Evolutionary conservation across 1,284 basidiomycete genomes (phyloP), one percentile per base, ranked within the genome.

Genomic region (Wallemia ichthyophaga): DNA sequence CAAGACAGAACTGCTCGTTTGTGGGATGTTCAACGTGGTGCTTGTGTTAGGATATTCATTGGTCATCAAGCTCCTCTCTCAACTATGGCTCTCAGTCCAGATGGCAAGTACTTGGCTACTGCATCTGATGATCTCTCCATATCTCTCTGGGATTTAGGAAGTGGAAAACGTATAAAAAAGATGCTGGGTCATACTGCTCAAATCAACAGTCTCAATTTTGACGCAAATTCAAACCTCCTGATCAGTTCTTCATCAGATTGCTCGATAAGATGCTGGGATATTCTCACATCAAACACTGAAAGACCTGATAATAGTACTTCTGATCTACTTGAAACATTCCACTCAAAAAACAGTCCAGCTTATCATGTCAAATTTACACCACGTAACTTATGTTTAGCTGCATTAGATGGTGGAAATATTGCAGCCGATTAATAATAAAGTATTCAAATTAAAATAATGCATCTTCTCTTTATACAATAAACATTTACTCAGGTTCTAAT

Each of bases 11-110:
- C 91, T 2, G 87, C 88, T 62, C 79, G 94, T 55, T 71, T 99
- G 33, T 99, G 94, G 94, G 94, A 99, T 67, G 86, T 95, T n/a
- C 94, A 98, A 66, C 80, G 83, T 27, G 94, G 94, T 2, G 77
- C 81, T 1, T 94, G 88, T 69, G 81, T 98, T 2, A 80, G 94
- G 11, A 83, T 98, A 23, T 98, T 98, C 70, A 80, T 94, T 28
- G 94, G 92, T 0, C 94, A 98, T 68, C 85, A 89, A 65, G 88
- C 85, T 57, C 75, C 83, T 2, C 77, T 99, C n/a, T 84, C 87
- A 2, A 78, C 82, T 1, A 72, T 98, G 61, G 85, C 86, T 2
- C 78, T 96, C 65, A 88, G 84, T 65, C 88, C 91, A 1, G 92
- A 96, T 70, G 94, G 94, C 1, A 78, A 82, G 59, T 92, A 87